Percentiles rank a stretch among this genome's conserved stretches.
Conservation (phyloP, 1,284 basidiomycete genomes). For the Ceratobasidium sp. region DNA sequence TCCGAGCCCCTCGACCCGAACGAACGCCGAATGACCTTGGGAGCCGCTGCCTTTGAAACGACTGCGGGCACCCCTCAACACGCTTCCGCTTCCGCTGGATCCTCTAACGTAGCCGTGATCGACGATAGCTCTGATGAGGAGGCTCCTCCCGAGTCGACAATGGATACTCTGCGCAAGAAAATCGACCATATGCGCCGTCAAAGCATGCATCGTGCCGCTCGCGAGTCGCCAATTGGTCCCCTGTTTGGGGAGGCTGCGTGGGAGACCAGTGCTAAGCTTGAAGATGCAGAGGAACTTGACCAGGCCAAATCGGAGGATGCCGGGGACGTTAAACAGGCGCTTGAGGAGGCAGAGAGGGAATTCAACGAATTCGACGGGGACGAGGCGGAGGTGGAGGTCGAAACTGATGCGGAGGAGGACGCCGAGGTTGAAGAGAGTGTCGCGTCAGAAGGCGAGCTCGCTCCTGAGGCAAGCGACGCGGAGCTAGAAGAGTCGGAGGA, state of each 20-base stretch:
- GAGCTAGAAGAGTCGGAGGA: not conserved
- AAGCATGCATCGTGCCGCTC: slow-evolving; percentile 38
- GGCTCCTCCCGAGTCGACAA: not conserved
- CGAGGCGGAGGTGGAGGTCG: slow-evolving; percentile 5
- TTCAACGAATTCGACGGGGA: slow-evolving; percentile 15
- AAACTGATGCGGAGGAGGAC: slow-evolving; percentile 3
- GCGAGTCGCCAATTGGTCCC: slow-evolving; percentile 23
- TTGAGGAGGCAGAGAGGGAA: slow-evolving; percentile 27
- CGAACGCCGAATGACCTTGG: slow-evolving; percentile 36
- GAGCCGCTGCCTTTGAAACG: not conserved
- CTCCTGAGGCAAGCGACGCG: slow-evolving; percentile 1
- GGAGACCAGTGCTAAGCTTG: slow-evolving; percentile 14
- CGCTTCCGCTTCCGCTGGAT: slow-evolving; percentile 8
- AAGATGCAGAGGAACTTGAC: slow-evolving; percentile 31
- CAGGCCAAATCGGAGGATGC: not conserved
- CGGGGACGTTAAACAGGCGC: not conserved
- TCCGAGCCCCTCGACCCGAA: slow-evolving; percentile 35
- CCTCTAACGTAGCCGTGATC: not conserved
- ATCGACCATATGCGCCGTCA: slow-evolving; percentile 41
- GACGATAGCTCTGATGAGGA: slow-evolving; percentile 35
- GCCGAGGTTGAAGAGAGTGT: slow-evolving; percentile 4
- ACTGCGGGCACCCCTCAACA: slow-evolving; percentile 18
- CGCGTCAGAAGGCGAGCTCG: not conserved
- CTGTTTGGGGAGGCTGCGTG: slow-evolving; percentile 18
- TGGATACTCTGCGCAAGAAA: slow-evolving; percentile 35